These are phyloP conservation scores for Linum trigynum DNA, from an alignment of 345 rosid genomes.

Conservation along the genomic window DNA sequence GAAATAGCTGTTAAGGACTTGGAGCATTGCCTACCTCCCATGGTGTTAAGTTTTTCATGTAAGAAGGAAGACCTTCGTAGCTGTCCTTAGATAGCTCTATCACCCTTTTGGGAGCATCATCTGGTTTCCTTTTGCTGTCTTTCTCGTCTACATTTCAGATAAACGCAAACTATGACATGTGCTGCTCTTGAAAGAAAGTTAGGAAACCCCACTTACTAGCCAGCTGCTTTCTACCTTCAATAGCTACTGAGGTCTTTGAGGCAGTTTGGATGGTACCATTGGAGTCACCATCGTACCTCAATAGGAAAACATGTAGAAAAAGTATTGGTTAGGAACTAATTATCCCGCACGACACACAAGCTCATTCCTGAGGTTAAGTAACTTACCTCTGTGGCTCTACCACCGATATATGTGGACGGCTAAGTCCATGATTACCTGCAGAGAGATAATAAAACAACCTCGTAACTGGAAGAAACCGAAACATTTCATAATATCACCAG, in stretches of 20 bases:
- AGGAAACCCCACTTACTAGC: neutral
- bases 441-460: neutral
- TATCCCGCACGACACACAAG: neutral
- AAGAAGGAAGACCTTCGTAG: conserved; percentile 64
- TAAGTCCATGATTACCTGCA: conserved; percentile 29
- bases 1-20: neutral
- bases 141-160: conserved; percentile 19
- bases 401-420: conserved; percentile 18
- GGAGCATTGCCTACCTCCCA: conserved; percentile 61
- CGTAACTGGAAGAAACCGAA: conserved; percentile 2
- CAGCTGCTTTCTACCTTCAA: conserved; percentile 30
- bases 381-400: conserved; percentile 40
- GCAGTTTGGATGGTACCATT: conserved; percentile 13
- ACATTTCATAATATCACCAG: conserved; percentile 6
- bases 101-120: conserved; percentile 15
- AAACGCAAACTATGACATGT: neutral
- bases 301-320: neutral
- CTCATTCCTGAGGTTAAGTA: conserved; percentile 6
- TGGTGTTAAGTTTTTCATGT: conserved; percentile 54
- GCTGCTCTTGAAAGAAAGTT: neutral
- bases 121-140: conserved; percentile 17
- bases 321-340: conserved; percentile 1
- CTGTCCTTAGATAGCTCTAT: conserved; percentile 43
- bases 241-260: conserved; percentile 13
- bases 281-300: conserved; percentile 22